phyloP scores from a whole-genome alignment of 139 green algal species.

The Diplosphaera chodatii region DNA sequence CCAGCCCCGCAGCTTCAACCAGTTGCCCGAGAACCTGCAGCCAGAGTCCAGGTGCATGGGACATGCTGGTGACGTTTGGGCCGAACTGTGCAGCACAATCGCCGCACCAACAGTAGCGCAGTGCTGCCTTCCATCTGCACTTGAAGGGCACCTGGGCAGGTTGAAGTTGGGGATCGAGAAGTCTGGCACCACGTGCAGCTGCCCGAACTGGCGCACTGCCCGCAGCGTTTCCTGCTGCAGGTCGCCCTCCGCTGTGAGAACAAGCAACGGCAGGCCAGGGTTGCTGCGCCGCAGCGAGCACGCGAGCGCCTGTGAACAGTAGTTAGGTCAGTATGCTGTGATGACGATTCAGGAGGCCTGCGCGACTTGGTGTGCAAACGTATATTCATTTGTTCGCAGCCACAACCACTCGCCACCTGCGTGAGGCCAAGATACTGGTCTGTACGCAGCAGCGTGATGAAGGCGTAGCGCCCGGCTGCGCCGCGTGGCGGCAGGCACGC shows the following conservation, averaged over 20 bases:
- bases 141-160: too few species aligned
- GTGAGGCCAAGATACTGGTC: background rate
- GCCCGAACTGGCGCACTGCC: background rate
- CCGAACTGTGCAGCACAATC: too few species aligned
- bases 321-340: too few species aligned
- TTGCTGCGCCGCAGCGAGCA: background rate
- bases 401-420: too few species aligned
- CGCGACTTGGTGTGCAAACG: too few species aligned
- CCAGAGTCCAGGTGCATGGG: background rate
- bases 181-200: background rate
- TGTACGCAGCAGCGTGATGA: background rate
- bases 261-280: background rate
- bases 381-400: too few species aligned
- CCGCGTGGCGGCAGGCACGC: background rate
- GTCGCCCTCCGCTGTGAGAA: background rate
- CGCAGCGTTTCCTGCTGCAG: background rate
- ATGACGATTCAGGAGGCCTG: background rate
- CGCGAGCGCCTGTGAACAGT: background rate
- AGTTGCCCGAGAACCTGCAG: background rate
- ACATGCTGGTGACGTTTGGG: too few species aligned
- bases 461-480: background rate
- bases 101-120: too few species aligned
- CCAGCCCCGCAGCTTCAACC: background rate
- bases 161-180: background rate
- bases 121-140: too few species aligned